These are phyloP conservation scores for Taphrina communis DNA, from an alignment of 1,139 yeast genomes.

Conservation along the genomic window DNA sequence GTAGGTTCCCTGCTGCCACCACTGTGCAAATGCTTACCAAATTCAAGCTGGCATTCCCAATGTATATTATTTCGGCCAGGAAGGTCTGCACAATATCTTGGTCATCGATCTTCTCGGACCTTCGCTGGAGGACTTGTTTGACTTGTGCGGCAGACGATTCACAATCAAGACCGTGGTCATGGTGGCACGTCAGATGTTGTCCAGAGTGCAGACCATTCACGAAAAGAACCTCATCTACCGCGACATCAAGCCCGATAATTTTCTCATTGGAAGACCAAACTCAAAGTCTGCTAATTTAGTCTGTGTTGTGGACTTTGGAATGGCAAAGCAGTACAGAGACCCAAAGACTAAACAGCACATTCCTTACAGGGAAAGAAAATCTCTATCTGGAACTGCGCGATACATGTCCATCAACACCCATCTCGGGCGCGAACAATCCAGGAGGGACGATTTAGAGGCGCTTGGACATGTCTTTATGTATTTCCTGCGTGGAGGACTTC, in stretches of 20 bases:
- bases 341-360: conserved; percentile 94
- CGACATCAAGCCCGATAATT: conserved; percentile 95
- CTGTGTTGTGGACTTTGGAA: conserved; percentile 77
- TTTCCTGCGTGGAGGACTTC: conserved; percentile 92
- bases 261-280: conserved; percentile 73
- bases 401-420: conserved; percentile 98
- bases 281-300: conserved; percentile 60
- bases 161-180: conserved; percentile 85
- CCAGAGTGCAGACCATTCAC: conserved; percentile 84
- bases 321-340: conserved; percentile 97
- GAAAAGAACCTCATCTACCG: conserved; percentile 88
- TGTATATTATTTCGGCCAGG: conserved; percentile 97
- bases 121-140: conserved; percentile 91
- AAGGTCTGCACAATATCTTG: conserved; percentile 90
- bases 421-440: conserved; percentile 92
- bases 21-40: too few species aligned
- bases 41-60: conserved; percentile 76
- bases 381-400: conserved; percentile 94
- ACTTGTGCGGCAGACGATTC: conserved; percentile 96
- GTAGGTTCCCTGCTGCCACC: conserved; percentile 33
- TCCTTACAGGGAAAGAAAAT: conserved; percentile 93
- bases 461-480: conserved; percentile 94
- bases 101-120: conserved; percentile 96
- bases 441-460: conserved; percentile 95
- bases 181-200: conserved; percentile 90